Evolutionary conservation across 2,329 filamentous ascomycete genomes (phyloP).

Genomic region (Clonostachys sp.): DNA sequence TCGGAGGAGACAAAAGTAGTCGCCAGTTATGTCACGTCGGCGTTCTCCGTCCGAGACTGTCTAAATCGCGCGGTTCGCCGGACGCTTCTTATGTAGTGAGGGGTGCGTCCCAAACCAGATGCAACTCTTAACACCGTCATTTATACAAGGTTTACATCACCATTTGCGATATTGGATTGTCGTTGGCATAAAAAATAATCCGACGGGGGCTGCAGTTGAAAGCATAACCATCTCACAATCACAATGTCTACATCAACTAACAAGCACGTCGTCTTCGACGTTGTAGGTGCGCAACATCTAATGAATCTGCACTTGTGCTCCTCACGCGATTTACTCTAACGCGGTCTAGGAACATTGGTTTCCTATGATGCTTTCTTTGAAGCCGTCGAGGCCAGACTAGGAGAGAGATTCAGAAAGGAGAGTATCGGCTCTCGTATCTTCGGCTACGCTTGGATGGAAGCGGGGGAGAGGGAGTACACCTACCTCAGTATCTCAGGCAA

Average conservation of each 20-base stretch:
- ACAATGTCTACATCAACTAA: background rate
- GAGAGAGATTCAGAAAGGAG: background rate
- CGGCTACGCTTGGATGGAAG: background rate
- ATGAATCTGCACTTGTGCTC: background rate
- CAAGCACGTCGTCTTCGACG: background rate
- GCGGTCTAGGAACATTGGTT: background rate
- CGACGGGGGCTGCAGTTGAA: no score
- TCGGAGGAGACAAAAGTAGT: no score
- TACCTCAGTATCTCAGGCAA: no score
- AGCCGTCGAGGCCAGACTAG: background rate
- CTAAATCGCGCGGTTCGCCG: no score
- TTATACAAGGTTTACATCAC: no score
- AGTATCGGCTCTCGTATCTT: background rate
- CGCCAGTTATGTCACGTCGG: no score
- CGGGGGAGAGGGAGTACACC: background rate
- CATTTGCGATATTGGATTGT: no score
- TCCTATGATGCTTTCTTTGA: background rate
- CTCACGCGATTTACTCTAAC: background rate
- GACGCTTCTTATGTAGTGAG: no score
- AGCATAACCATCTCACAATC: background rate
- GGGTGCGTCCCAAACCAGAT: no score
- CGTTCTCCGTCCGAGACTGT: no score
- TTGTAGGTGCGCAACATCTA: background rate
- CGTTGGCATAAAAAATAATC: no score
- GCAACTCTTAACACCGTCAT: no score